phyloP scores from a whole-genome alignment of 2,329 filamentous ascomycete genomes.

The Pestalotiopsis sp. region DNA sequence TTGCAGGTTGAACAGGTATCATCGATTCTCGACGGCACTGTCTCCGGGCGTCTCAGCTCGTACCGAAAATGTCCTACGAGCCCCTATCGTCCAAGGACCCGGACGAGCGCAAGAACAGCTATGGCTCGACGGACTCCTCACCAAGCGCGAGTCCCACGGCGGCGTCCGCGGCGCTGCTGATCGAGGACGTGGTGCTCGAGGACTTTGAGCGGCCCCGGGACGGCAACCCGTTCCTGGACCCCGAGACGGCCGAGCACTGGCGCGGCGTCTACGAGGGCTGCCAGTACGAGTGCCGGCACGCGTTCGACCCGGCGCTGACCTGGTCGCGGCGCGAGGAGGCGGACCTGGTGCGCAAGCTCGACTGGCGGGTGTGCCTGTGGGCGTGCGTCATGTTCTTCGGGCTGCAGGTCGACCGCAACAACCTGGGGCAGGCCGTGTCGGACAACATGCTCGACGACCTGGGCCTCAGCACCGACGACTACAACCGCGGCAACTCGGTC shows the following conservation, averaged over 20 bases:
- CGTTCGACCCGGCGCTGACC: conserved; percentile 54
- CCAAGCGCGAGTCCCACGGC: neutral
- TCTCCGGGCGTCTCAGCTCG: neutral
- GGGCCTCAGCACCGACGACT: conserved; percentile 47
- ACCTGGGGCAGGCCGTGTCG: conserved; percentile 59
- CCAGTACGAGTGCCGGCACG: conserved; percentile 56
- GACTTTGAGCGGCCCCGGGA: conserved; percentile 3
- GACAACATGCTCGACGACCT: conserved; percentile 63
- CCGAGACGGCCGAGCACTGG: conserved; percentile 34
- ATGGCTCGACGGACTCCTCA: conserved; percentile 2
- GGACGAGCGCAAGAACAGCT: conserved; percentile 11
- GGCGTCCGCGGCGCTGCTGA: conserved; percentile 3
- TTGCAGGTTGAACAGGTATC: too few species aligned
- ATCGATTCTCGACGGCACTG: neutral
- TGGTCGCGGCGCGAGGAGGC: conserved; percentile 58
- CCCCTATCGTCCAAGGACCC: conserved; percentile 10
- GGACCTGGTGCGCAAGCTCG: conserved; percentile 50
- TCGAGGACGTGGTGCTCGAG: neutral
- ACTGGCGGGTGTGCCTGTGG: conserved; percentile 43
- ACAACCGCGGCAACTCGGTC: conserved; percentile 58
- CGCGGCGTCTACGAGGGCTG: conserved; percentile 34
- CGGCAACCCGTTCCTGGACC: conserved; percentile 32
- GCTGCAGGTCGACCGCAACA: conserved; percentile 62
- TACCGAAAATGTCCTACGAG: conserved; percentile 4
- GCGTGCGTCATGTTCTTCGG: conserved; percentile 64